A percentile compares a stretch with the other conserved stretches of the same genome.
Conservation (phyloP, 1,284 basidiomycete genomes). For the Pseudozyma hubeiensis region DNA sequence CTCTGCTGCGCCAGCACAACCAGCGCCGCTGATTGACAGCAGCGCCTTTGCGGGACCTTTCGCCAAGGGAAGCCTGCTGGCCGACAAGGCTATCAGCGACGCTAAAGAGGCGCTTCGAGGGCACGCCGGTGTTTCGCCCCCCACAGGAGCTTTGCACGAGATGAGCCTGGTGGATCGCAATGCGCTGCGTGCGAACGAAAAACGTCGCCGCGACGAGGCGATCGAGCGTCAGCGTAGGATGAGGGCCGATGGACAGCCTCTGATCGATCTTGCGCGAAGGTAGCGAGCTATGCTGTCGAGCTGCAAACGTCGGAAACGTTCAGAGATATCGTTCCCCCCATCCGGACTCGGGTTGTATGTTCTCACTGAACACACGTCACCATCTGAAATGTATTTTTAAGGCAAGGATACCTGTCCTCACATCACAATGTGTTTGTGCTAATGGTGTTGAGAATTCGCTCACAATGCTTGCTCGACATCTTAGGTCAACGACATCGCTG, state of each 20-base stretch:
- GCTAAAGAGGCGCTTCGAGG: slow-evolving; percentile 48
- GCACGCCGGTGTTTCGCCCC: slow-evolving; percentile 14
- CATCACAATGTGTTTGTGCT: no score
- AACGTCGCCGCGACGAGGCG: slow-evolving; percentile 33
- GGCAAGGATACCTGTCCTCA: not conserved
- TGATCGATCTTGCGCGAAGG: slow-evolving; percentile 41
- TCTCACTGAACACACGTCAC: not conserved
- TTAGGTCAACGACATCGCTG: no score
- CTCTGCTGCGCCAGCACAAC: slow-evolving; percentile 14
- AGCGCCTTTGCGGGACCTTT: slow-evolving; percentile 53
- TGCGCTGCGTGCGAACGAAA: slow-evolving; percentile 23
- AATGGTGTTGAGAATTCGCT: no score
- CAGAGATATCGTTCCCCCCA: not conserved
- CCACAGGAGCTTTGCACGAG: slow-evolving; percentile 31
- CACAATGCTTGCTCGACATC: no score
- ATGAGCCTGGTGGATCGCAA: slow-evolving; percentile 43
- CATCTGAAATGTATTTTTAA: not conserved
- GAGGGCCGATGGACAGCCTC: slow-evolving; percentile 45
- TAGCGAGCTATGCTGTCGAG: slow-evolving; percentile 1
- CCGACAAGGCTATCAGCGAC: slow-evolving; percentile 49
- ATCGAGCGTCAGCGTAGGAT: slow-evolving; percentile 40
- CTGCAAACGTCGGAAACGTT: not conserved
- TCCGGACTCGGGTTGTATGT: not conserved
- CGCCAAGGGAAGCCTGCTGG: slow-evolving; percentile 57
- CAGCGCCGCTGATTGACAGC: slow-evolving; percentile 50